Conservation (phyloP, 2,329 filamentous ascomycete species). For the Fusarium sp. region DNA sequence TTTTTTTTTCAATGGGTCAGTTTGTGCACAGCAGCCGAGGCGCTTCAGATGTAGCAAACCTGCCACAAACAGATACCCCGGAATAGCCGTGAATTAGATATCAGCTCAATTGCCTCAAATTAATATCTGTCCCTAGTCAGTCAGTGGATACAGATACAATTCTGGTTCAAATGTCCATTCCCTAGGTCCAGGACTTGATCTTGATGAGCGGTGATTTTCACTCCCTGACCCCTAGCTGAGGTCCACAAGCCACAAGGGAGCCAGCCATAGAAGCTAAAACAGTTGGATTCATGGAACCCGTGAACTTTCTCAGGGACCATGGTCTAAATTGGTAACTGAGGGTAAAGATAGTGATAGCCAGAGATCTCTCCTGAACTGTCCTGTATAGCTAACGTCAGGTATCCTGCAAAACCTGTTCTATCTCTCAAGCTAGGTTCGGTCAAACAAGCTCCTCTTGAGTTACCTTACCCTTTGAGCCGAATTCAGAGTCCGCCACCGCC, state of each 20-base stretch:
- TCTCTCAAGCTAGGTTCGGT: conserved; percentile 7
- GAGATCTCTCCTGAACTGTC: background rate
- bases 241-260: conserved; percentile 42
- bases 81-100: conserved; percentile 4
- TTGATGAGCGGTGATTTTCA: conserved; percentile 22
- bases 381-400: background rate
- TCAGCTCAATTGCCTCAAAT: background rate
- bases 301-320: conserved; percentile 12
- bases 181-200: conserved; percentile 31
- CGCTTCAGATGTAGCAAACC: conserved; percentile 2
- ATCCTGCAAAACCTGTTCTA: background rate
- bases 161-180: conserved; percentile 19
- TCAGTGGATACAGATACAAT: conserved; percentile 25
- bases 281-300: conserved; percentile 28
- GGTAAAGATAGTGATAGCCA: background rate
- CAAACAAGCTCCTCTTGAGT: conserved; percentile 9
- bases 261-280: conserved; percentile 40
- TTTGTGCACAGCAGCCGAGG: conserved; percentile 15
- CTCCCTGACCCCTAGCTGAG: conserved; percentile 25
- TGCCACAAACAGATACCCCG: background rate
- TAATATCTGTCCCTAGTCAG: background rate
- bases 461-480: conserved; percentile 45
- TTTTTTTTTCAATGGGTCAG: conserved; percentile 1
- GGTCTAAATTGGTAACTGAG: background rate
- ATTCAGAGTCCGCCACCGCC: conserved; percentile 43